Evolutionary conservation across 495 filamentous ascomycete genomes (phyloP), one percentile per base, ranked within the genome.

Genomic region (Parachaetomium inaequale): DNA sequence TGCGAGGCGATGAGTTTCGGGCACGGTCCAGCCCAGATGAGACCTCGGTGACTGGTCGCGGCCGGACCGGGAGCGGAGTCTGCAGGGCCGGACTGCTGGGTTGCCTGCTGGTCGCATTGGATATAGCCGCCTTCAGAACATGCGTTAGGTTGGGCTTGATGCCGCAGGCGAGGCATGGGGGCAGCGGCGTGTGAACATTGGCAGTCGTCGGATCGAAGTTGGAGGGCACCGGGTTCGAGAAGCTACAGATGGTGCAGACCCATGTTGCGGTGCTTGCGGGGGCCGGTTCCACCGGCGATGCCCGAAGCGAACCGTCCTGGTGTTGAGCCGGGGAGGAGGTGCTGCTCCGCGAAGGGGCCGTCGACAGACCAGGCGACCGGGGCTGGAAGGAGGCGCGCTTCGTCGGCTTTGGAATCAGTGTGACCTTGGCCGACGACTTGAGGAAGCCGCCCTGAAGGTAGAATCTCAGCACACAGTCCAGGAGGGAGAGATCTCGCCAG

Each of bases 171-270:
- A 96, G 76, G 74, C 94, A 99, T 61, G 95, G 89, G 11, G 91
- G 87, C 28, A 98, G 74, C 40, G 90, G 84, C 2, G 87, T 92
- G 55, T 89, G 81, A 11, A 84, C 82, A 54, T 82, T 93, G 11
- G 89, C 89, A 3, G 88, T 87, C 2, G 86, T 79, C 0, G 90
- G 86, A 61, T 96, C 92, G 68, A 98, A 98, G 70, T 96, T 96
- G 17, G 89, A 89, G 0, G 94, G 92, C 2, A 98, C 84, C 0
- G 91, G 88, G 68, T 99, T 99, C n/a, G 94, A 95, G 70, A 96
- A 93, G 47, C 90, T 92, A 76, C 94, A 98, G 70, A 98, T 98
- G 3, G 91, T 88, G 77, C 95, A 98, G 49, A 98, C 87, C 94
- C 94, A 98, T n/a, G 93, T 96, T 4, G 89, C 92, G 59, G 79